phyloP scores from a whole-genome alignment of 768 basidiomycete species.

The Naganishia onofrii region DNA sequence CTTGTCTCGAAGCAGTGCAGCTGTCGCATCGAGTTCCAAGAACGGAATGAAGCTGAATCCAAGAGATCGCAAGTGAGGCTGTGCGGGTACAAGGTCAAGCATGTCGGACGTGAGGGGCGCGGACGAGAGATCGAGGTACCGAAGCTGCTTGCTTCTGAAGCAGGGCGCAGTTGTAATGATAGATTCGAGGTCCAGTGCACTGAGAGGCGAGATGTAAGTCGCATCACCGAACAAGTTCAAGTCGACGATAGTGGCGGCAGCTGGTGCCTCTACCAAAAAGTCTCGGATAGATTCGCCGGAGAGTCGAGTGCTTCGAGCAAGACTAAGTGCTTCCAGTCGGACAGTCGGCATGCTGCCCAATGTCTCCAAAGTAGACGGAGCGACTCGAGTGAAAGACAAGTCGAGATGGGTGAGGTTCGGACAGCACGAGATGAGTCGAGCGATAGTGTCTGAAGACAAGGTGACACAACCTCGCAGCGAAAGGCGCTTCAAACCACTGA shows the following conservation, averaged over 20 bases:
- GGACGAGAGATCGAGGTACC: slow-evolving; percentile 87
- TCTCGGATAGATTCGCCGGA: slow-evolving; percentile 72
- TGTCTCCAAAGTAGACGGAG: slow-evolving; percentile 51
- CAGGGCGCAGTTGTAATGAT: slow-evolving; percentile 75
- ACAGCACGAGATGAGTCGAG: slow-evolving; percentile 42
- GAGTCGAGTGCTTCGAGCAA: slow-evolving; percentile 80
- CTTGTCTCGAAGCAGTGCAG: slow-evolving; percentile 66
- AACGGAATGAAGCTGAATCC: slow-evolving; percentile 82
- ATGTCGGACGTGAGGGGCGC: slow-evolving; percentile 66
- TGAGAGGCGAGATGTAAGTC: slow-evolving; percentile 73
- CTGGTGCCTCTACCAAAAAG: slow-evolving; percentile 69
- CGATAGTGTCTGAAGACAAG: slow-evolving; percentile 42
- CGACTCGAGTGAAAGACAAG: slow-evolving; percentile 49
- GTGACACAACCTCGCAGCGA: slow-evolving; percentile 49
- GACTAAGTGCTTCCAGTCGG: slow-evolving; percentile 71
- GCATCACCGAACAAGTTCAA: slow-evolving; percentile 85
- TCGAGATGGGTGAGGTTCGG: slow-evolving; percentile 52
- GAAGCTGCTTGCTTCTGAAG: slow-evolving; percentile 69
- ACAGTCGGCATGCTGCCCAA: slow-evolving; percentile 60
- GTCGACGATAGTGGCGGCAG: slow-evolving; percentile 61
- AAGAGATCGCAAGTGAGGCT: slow-evolving; percentile 75
- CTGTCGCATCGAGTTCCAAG: slow-evolving; percentile 65
- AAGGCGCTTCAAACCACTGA: slow-evolving; percentile 43
- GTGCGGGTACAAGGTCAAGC: slow-evolving; percentile 59
- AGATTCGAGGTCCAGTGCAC: slow-evolving; percentile 63